Evolutionary conservation across 1,284 basidiomycete genomes (phyloP).

Genomic region (Marasmius sp.): DNA sequence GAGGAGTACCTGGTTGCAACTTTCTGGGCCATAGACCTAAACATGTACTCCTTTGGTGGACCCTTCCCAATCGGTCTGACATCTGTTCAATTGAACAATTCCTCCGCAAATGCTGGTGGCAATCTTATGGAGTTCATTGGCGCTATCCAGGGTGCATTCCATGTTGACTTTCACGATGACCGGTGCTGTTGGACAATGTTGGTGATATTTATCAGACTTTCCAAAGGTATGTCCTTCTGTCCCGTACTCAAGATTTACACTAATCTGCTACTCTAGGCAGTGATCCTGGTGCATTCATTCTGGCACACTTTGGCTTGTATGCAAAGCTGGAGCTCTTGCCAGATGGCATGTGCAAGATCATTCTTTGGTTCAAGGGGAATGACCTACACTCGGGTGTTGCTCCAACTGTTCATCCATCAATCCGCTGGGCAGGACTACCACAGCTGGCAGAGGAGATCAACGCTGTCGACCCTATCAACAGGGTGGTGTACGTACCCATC

Average conservation of each 20-base stretch:
- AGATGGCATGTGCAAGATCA: neutral
- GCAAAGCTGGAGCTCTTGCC: neutral
- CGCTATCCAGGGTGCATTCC: neutral
- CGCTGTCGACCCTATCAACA: neutral
- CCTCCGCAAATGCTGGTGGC: slow-evolving; percentile 3
- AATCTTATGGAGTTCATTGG: slow-evolving; percentile 3
- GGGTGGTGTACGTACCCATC: neutral
- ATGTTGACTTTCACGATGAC: slow-evolving; percentile 10
- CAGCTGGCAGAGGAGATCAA: neutral
- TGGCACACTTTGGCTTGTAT: neutral
- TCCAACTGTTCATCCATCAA: neutral
- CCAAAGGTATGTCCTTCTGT: too few species aligned
- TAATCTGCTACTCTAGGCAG: slow-evolving; percentile 5
- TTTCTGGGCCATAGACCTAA: slow-evolving; percentile 5
- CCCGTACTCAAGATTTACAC: too few species aligned
- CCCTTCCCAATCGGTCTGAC: neutral
- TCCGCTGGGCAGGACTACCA: neutral
- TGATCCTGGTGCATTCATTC: neutral
- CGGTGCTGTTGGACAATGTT: slow-evolving; percentile 8
- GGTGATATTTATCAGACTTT: neutral
- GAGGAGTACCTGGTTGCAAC: slow-evolving; percentile 12
- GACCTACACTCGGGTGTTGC: slow-evolving; percentile 3
- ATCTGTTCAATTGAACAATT: slow-evolving; percentile 6
- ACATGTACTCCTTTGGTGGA: slow-evolving; percentile 11
- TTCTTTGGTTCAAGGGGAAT: slow-evolving; percentile 1